phyloP scores from a whole-genome alignment of 2,329 filamentous ascomycete species.

The Cephalotrichum gorgonifer region DNA sequence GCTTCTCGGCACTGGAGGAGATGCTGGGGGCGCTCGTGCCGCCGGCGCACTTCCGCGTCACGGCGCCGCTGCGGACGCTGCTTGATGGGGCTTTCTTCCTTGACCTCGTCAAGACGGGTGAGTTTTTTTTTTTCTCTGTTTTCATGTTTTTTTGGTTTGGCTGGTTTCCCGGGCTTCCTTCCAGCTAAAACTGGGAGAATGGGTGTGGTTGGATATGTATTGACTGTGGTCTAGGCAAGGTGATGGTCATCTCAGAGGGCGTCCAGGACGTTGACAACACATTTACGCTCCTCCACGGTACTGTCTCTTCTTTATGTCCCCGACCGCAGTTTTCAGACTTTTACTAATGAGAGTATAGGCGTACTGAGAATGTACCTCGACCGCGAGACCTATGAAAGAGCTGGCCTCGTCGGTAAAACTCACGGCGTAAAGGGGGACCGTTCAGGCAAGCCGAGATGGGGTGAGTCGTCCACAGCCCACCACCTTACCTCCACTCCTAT shows the following conservation, averaged over 20 bases:
- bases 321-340: background rate
- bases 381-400: slow-evolving; percentile 71
- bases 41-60: slow-evolving; percentile 54
- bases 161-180: too few species aligned
- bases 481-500: background rate
- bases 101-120: slow-evolving; percentile 74
- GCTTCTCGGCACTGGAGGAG: slow-evolving; percentile 43
- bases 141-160: background rate
- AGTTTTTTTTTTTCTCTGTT: slow-evolving; percentile 4
- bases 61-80: slow-evolving; percentile 62
- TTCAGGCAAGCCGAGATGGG: slow-evolving; percentile 58
- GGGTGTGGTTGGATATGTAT: background rate
- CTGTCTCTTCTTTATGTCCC: slow-evolving; percentile 8
- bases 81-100: slow-evolving; percentile 69
- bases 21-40: slow-evolving; percentile 27
- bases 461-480: slow-evolving; percentile 33
- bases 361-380: slow-evolving; percentile 67
- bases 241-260: slow-evolving; percentile 78
- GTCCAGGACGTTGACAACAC: slow-evolving; percentile 58
- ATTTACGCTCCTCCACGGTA: slow-evolving; percentile 62
- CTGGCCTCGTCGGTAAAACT: slow-evolving; percentile 67
- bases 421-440: slow-evolving; percentile 47
- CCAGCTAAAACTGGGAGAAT: background rate
- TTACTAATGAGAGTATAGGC: slow-evolving; percentile 32
- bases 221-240: slow-evolving; percentile 45